Conservation (phyloP, 2,329 filamentous ascomycete species). For the Orbilia brochopaga region DNA sequence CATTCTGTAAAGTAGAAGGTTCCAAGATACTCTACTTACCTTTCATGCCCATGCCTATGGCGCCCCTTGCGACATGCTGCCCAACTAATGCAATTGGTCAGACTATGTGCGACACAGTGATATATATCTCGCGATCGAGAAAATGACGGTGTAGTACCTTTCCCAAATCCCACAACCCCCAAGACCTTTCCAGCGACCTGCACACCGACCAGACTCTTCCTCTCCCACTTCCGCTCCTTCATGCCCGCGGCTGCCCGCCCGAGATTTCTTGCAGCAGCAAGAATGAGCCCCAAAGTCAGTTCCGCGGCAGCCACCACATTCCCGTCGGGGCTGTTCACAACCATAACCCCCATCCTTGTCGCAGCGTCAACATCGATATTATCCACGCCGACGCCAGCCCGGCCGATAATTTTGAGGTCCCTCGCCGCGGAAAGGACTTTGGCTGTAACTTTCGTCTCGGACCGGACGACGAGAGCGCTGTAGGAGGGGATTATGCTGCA, state of each 20-base stretch:
- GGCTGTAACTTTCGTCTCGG: slow-evolving; percentile 79
- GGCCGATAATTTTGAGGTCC: slow-evolving; percentile 76
- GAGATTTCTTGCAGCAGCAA: slow-evolving; percentile 76
- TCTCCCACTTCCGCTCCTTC: slow-evolving; percentile 70
- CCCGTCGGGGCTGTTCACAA: slow-evolving; percentile 78
- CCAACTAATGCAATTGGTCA: slow-evolving; percentile 63
- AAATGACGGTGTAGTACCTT: slow-evolving; percentile 61
- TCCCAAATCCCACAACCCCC: slow-evolving; percentile 79
- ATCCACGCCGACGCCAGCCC: slow-evolving; percentile 81
- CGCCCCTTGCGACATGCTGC: slow-evolving; percentile 78
- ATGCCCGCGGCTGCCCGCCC: slow-evolving; percentile 65
- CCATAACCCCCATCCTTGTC: slow-evolving; percentile 75
- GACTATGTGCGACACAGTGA: neutral
- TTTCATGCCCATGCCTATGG: slow-evolving; percentile 76
- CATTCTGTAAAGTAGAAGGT: neutral
- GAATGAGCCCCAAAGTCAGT: slow-evolving; percentile 75
- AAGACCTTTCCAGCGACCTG: slow-evolving; percentile 79
- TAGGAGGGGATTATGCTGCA: slow-evolving; percentile 72
- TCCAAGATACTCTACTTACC: slow-evolving; percentile 9
- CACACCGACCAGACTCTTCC: slow-evolving; percentile 74
- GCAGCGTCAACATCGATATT: slow-evolving; percentile 79
- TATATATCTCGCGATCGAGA: neutral
- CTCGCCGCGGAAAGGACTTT: slow-evolving; percentile 69
- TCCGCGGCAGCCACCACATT: slow-evolving; percentile 83
- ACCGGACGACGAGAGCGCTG: slow-evolving; percentile 78